Percentiles rank a stretch among this genome's conserved stretches.
Evolutionary conservation across 805 yeast genomes (phyloP).

Genomic region (Wickerhamomyces pijperi): DNA sequence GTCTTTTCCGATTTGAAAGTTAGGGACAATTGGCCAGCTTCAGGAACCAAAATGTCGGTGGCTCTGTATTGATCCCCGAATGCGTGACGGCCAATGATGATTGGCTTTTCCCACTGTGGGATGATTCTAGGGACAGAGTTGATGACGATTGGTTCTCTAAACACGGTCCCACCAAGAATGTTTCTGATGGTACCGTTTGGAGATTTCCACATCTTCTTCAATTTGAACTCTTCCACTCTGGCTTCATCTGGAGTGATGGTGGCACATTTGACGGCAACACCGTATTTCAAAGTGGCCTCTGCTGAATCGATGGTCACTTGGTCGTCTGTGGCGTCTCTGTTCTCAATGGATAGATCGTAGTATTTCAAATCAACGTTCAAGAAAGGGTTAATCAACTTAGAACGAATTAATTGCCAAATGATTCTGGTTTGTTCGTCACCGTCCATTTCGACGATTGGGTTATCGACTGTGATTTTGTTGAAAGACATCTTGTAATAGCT

Average conservation of each 20-base stretch:
- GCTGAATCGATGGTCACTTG: constrained; percentile 86
- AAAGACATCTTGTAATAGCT: constrained; percentile 7
- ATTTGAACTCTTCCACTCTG: constrained; percentile 79
- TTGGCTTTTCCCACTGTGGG: constrained; percentile 90
- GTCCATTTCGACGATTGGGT: constrained; percentile 93
- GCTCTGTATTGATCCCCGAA: constrained; percentile 96
- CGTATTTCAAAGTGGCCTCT: constrained; percentile 74
- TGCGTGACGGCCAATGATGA: constrained; percentile 95
- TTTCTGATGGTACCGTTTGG: constrained; percentile 97
- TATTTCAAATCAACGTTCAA: constrained; percentile 81
- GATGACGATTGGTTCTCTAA: constrained; percentile 92
- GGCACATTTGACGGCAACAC: constrained; percentile 95
- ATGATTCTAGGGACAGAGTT: constrained; percentile 80
- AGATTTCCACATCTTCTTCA: constrained; percentile 95
- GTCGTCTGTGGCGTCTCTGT: constrained; percentile 83
- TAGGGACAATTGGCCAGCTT: constrained; percentile 69
- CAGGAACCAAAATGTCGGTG: constrained; percentile 70
- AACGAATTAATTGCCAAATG: constrained; percentile 87
- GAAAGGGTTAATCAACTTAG: constrained; percentile 75
- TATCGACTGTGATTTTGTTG: constrained; percentile 62
- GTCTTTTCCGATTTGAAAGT: constrained; percentile 67
- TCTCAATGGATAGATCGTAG: constrained; percentile 80
- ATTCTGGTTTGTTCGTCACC: constrained; percentile 98
- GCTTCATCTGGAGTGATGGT: constrained; percentile 98
- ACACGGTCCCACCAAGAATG: constrained; percentile 91